phyloP scores from a whole-genome alignment of 805 yeast species.

The Candida pseudoglaebosa region DNA sequence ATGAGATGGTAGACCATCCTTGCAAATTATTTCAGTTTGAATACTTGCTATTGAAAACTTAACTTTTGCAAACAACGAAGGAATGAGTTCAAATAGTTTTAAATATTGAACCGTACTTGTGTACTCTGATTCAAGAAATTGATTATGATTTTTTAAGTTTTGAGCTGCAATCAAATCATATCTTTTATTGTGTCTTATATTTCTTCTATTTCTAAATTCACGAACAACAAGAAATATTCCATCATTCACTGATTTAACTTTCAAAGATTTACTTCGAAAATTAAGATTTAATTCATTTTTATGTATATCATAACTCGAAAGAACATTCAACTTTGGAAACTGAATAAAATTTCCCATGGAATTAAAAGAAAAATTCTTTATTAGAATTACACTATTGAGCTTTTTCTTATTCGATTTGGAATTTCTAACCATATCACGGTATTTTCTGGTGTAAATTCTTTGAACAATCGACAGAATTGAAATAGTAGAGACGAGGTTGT shows the following conservation, averaged over 20 bases:
- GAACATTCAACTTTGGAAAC: slow-evolving; percentile 23
- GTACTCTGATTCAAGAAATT: slow-evolving; percentile 6
- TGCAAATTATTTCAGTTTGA: slow-evolving; percentile 34
- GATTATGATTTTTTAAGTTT: neutral
- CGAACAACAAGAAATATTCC: slow-evolving; percentile 34
- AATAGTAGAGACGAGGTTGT: slow-evolving; percentile 23
- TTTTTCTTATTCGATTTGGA: slow-evolving; percentile 10
- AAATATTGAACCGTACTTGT: slow-evolving; percentile 8
- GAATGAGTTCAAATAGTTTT: slow-evolving; percentile 30
- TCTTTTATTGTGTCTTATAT: slow-evolving; percentile 21
- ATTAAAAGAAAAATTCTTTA: slow-evolving; percentile 27
- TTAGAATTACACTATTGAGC: slow-evolving; percentile 23
- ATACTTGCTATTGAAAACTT: slow-evolving; percentile 22
- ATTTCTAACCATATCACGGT: slow-evolving; percentile 11
- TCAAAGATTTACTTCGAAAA: slow-evolving; percentile 21
- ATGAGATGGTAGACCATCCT: slow-evolving; percentile 37
- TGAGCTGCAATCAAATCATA: slow-evolving; percentile 12
- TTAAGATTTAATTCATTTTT: slow-evolving; percentile 20
- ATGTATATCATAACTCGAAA: slow-evolving; percentile 23
- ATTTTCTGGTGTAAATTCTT: slow-evolving; percentile 24
- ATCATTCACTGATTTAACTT: slow-evolving; percentile 32
- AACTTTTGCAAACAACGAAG: slow-evolving; percentile 22
- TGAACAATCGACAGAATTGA: slow-evolving; percentile 21
- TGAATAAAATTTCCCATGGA: slow-evolving; percentile 28
- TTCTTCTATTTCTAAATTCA: slow-evolving; percentile 26